Evolutionary conservation across 371 early-diverging fungal species (phyloP).

Genomic region (Mucor mucedo): DNA sequence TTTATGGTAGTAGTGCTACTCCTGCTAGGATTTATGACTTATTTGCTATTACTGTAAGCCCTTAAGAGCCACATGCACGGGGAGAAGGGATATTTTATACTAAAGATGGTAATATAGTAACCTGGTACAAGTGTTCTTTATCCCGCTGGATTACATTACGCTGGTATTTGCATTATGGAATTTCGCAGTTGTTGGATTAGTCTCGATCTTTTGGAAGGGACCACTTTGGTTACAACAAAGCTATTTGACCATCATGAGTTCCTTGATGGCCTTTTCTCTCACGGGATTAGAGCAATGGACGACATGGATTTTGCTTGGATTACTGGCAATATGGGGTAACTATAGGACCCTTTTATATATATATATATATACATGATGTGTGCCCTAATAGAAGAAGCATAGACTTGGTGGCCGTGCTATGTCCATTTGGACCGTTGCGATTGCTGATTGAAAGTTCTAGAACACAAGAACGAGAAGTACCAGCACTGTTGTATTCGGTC

Average conservation of each 20-base stretch:
- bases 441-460: constrained; percentile 79
- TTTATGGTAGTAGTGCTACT: constrained; percentile 76
- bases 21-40: constrained; percentile 81
- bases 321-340: constrained; percentile 84
- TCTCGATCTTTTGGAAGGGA: constrained; percentile 84
- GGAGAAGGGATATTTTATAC: background rate
- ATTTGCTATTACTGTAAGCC: constrained; percentile 60
- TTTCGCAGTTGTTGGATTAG: constrained; percentile 75
- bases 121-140: constrained; percentile 63
- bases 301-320: constrained; percentile 82
- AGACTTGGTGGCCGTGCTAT: constrained; percentile 88
- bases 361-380: constrained; percentile 6
- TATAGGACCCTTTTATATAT: too few relatives aligned
- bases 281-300: constrained; percentile 78
- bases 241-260: constrained; percentile 83
- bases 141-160: constrained; percentile 80
- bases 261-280: constrained; percentile 82
- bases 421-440: constrained; percentile 91
- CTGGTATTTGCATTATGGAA: constrained; percentile 82
- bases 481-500: constrained; percentile 80
- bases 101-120: constrained; percentile 30
- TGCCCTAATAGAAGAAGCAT: background rate
- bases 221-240: constrained; percentile 79
- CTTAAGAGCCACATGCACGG: too few relatives aligned
- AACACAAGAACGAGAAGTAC: constrained; percentile 75